Evolutionary conservation across 2,329 filamentous ascomycete species (phyloP).

Genomic region (Albifimbria verrucaria): DNA sequence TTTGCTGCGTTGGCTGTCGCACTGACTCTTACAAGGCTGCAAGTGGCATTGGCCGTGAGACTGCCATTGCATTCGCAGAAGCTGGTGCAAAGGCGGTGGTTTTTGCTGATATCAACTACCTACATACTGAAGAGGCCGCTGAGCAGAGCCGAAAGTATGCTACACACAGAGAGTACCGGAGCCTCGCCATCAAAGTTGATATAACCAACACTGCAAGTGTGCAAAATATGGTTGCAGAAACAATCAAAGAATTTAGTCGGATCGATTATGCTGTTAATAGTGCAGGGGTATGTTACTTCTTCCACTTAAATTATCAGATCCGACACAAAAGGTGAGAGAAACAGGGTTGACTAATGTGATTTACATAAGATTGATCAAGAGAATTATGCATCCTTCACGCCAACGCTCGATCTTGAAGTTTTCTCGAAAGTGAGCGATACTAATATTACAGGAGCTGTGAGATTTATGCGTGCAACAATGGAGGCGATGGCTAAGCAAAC

Average conservation of each 20-base stretch:
- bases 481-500: neutral
- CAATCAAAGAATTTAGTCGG: neutral
- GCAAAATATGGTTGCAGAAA: neutral
- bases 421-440: too few species aligned
- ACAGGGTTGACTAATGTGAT: too few species aligned
- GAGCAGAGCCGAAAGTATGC: neutral
- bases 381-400: neutral
- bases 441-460: neutral
- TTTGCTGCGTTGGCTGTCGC: too few species aligned
- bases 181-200: neutral
- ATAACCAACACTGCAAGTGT: neutral
- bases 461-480: neutral
- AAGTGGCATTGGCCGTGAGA: neutral
- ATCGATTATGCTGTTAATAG: neutral
- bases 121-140: neutral
- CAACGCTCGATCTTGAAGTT: too few species aligned
- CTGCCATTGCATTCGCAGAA: neutral
- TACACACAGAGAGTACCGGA: neutral
- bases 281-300: neutral
- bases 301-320: too few species aligned
- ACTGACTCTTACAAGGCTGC: too few species aligned
- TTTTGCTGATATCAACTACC: neutral
- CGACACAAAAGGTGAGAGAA: too few species aligned
- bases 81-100: neutral
- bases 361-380: neutral